Percentiles rank a stretch among this genome's conserved stretches.
These are phyloP conservation scores for Rhodamnia argentea DNA, from an alignment of 345 rosid species.

Conservation along the genomic window DNA sequence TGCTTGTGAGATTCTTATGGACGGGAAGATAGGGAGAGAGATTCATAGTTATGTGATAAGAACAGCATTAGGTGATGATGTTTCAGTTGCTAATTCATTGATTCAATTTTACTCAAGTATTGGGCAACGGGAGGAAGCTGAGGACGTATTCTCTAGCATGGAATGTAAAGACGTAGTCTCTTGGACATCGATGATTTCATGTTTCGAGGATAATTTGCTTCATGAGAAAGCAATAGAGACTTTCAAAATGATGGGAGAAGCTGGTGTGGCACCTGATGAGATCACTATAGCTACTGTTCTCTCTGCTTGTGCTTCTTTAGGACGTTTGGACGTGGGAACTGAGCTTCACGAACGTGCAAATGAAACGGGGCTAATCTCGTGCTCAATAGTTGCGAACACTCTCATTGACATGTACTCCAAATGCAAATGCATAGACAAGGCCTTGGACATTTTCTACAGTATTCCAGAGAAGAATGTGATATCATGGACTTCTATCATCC, in stretches of 20 bases:
- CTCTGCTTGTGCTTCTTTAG: constrained; percentile 58
- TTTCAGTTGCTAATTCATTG: constrained; percentile 61
- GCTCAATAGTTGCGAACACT: constrained; percentile 53
- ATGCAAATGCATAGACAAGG: constrained; percentile 56
- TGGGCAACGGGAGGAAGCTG: constrained; percentile 44
- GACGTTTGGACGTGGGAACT: constrained; percentile 39
- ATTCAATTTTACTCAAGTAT: constrained; percentile 56
- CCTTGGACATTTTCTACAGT: constrained; percentile 49
- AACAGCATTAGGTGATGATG: constrained; percentile 33
- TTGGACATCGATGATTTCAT: constrained; percentile 82
- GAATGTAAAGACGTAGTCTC: constrained; percentile 58
- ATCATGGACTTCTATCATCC: constrained; percentile 77
- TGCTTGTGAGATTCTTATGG: constrained; percentile 56
- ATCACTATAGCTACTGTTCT: constrained; percentile 56
- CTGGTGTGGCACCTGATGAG: constrained; percentile 47
- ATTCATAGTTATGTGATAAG: constrained; percentile 51
- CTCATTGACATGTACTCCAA: constrained; percentile 84
- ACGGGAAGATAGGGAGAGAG: constrained; percentile 51
- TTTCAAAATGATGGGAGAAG: constrained; percentile 52
- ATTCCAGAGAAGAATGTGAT: constrained; percentile 63
- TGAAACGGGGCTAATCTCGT: constrained; percentile 39
- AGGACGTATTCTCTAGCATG: constrained; percentile 48
- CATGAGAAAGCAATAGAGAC: constrained; percentile 47
- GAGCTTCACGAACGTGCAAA: constrained; percentile 58
- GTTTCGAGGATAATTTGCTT: constrained; percentile 42